A percentile compares a stretch with the other conserved stretches of the same genome.
These are phyloP conservation scores for Marchantia paleacea DNA, from an alignment of 225 moss, liverwort and hornwort species.

Conservation along the genomic window DNA sequence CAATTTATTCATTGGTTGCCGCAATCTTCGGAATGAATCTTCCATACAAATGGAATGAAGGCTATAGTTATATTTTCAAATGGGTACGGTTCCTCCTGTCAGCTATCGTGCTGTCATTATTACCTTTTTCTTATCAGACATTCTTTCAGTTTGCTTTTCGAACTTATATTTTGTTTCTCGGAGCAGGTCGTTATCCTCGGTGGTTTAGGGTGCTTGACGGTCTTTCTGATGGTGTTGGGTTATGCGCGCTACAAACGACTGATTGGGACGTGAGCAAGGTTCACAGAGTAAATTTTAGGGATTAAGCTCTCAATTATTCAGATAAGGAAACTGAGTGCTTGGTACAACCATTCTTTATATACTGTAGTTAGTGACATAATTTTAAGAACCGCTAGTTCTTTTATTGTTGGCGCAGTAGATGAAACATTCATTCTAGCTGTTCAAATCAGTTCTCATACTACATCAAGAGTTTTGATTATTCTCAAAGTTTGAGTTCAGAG, in stretches of 20 bases:
- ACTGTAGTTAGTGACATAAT: too few relatives aligned
- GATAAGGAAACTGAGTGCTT: background rate
- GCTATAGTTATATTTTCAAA: constrained; percentile 61
- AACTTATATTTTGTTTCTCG: constrained; percentile 17
- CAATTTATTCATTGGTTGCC: constrained; percentile 78
- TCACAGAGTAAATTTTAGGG: background rate
- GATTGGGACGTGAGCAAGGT: constrained; percentile 62
- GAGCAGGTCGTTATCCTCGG: constrained; percentile 68
- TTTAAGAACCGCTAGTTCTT: too few relatives aligned
- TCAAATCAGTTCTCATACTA: too few relatives aligned
- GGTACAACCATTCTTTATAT: background rate
- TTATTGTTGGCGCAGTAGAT: too few relatives aligned
- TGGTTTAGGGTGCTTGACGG: constrained; percentile 37
- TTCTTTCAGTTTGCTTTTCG: background rate
- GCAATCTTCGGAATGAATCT: constrained; percentile 98
- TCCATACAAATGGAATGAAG: constrained; percentile 72
- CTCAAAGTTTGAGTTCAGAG: too few relatives aligned
- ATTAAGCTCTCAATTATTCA: background rate
- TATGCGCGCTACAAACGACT: constrained; percentile 93
- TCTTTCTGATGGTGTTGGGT: constrained; percentile 64
- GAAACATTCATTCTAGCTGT: too few relatives aligned
- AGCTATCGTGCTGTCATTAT: background rate
- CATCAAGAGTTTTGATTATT: too few relatives aligned
- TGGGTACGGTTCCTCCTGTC: constrained; percentile 53
- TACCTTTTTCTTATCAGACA: background rate